Percentiles rank a stretch among this genome's conserved stretches.
These are phyloP conservation scores for Saccharomycopsis javanensis DNA, from an alignment of 805 yeast genomes.

Conservation along the genomic window DNA sequence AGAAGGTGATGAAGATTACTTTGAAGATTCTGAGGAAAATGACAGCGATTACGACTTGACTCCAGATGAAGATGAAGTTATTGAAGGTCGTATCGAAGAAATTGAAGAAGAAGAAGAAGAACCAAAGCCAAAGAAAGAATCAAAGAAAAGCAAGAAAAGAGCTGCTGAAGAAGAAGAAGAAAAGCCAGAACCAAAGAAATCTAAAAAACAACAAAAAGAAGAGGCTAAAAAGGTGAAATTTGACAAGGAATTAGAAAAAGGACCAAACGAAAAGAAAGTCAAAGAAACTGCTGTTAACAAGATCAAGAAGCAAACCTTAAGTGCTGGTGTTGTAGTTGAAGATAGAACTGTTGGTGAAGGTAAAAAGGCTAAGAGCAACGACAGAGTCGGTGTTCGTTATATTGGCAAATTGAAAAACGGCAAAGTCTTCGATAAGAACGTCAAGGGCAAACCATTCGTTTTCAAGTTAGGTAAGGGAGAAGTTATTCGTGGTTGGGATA, in stretches of 20 bases:
- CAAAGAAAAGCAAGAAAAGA: conserved; percentile 18
- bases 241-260: conserved; percentile 86
- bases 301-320: conserved; percentile 65
- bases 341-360: conserved; percentile 90
- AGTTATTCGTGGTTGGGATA: conserved; percentile 97
- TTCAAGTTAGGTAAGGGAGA: conserved; percentile 94
- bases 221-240: conserved; percentile 51
- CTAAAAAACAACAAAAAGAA: conserved; percentile 22
- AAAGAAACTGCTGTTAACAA: conserved; percentile 32
- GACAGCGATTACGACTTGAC: conserved; percentile 56
- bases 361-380: conserved; percentile 75
- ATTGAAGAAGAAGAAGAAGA: conserved; percentile 48
- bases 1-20: conserved; percentile 41
- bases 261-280: conserved; percentile 50
- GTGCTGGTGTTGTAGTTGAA: conserved; percentile 90
- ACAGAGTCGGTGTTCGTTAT: conserved; percentile 93
- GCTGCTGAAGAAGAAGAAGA: conserved; percentile 38
- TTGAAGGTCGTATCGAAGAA: conserved; percentile 64
- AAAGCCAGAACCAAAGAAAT: conserved; percentile 23
- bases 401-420: conserved; percentile 97
- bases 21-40: conserved; percentile 29
- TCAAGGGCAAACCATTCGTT: conserved; percentile 89
- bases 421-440: conserved; percentile 93
- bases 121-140: conserved; percentile 22
- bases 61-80: conserved; percentile 66